Base-by-base conservation (phyloP, 495 filamentous ascomycete genomes). In the Niebla homalea region DNA sequence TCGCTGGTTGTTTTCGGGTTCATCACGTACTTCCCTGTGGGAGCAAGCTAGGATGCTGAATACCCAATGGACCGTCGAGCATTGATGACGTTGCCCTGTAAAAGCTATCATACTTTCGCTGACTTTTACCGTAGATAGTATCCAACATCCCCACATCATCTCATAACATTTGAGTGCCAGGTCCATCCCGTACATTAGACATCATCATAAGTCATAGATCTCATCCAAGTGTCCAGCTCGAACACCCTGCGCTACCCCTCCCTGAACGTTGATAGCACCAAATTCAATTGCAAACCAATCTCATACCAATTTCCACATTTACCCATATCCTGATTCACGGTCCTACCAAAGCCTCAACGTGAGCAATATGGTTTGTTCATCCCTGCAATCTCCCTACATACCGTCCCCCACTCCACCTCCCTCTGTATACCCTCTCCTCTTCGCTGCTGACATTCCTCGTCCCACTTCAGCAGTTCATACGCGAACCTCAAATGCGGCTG, bases 331-430 rank as follows among this genome's bases (percentile, higher is more conserved):
- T 0, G 8, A 32, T 32, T 0, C 8, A 11, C 29, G 8, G 29
- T 32, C 29, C 29, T 1, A 12, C 29, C 29, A 12, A 8, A 32
- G 10, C 53, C 73, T 69, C 44, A 56, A n/a, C 48, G 42, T 10
- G 48, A 52, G 4, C 76, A 72, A 66, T 97, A 97, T n/a, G 92
- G 92, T 55, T 84, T 83, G 63, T 98, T 98, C 87, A 98, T 90
- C 19, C 85, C 72, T 1, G 92, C 90, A 49, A 98, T 84, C 70
- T 97, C 92, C 25, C 89, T 74, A 4, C 87, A 79, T 55, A 96
- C 80, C 42, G 83, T 86, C 7, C 77, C 71, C 92, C 92, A 98
- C 67, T 98, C 92, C 36, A 95, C 70, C 57, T 96, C 89, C 37
- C 89, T 75, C 54, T 76, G 79, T 6, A 76, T 54, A 1, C 72